Evolutionary conservation across 2,329 filamentous ascomycete genomes (phyloP), one percentile per base, ranked within the genome.

Genomic region (Ramularia endophylla): DNA sequence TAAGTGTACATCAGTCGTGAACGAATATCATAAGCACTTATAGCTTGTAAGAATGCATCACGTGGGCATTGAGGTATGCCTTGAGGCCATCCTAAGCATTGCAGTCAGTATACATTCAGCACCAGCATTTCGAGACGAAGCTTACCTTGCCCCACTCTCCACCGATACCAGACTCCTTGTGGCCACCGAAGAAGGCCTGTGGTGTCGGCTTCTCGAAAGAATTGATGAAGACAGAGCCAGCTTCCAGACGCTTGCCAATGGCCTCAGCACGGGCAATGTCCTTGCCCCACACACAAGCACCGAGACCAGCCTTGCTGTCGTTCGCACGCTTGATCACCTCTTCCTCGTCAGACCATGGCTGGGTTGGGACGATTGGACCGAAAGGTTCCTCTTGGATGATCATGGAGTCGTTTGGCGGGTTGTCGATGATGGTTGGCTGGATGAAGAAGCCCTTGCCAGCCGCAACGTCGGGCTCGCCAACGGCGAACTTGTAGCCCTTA

Each of bases 101-200:
- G 60, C 64, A 68, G 54, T 69, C 71, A 5, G 67, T 62, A 45
- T 71, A n/a, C n/a, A n/a, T n/a, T 61, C 40, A 71, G 54, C n/a
- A n/a, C n/a, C n/a, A n/a, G n/a, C n/a, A n/a, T n/a, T n/a, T n/a
- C n/a, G n/a, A n/a, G n/a, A n/a, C 18, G 30, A 32, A 17, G 36
- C 69, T 69, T 25, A 63, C 56, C 19, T 58, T 59, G 6, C 66
- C 66, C 67, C 67, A 70, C 64, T 94, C 87, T 47, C 87, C 54
- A 36, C 54, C 55, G 35, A 58, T 58, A 31, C 54, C 56, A 43
- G 29, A 41, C 67, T 87, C 77, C 68, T 89, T 90, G 72, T 77
- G 87, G 0, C 87, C 87, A 40, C 83, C 82, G 53, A 89, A 89
- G 51, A 65, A 59, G 4, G 69, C 71, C 50, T 67, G 61, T 0